Base-by-base conservation (phyloP, 2,329 filamentous ascomycete species). In the Teratosphaeria pseudoeucalypti region DNA sequence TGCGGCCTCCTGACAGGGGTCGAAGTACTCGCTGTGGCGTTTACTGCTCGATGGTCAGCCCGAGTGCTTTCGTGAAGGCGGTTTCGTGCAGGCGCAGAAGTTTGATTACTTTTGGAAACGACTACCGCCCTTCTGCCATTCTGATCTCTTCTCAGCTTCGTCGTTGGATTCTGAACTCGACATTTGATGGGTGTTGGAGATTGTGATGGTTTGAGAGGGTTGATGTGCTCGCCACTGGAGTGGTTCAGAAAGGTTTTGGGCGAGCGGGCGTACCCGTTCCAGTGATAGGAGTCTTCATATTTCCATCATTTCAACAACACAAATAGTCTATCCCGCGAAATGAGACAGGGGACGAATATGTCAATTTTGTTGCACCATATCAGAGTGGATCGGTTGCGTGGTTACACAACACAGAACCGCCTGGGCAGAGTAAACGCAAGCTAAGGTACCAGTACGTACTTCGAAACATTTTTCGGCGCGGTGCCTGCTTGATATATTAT, bases 1-100 rank as follows among this genome's bases (percentile, higher is more conserved):
- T 7, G 94, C 92, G 5, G 90, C 90, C 69, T 96, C 92, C 73
- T 97, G 92, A 75, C 94, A 99, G 1, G 94, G 94, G 69, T 99
- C 94, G 73, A 89, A 90, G 77, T 88, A 97, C 73, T 96, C 86
- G 79, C 91, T 96, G 70, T 87, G 84, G 58, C 81, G 82, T 80
- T 97, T 97, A 66, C 92, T 96, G 16, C 16, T 49, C 19, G 43
- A 49, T 49, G n/a, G n/a, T 49, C 23, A 49, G 43, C 43, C 43
- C 5, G 16, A 19, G 58, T 37, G 2, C 19, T 26, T 34, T 49
- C 5, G 7, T 39, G 34, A 10, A 19, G 37, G 43, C n/a, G 2
- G 19, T 26, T 34, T 49, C 23, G 1, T 34, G 39, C 14, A 19
- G 37, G 43, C 37, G 7, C 34, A 29, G 12, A 12, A 34, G 54